These are phyloP conservation scores for Alternaria triticina DNA, from an alignment of 2,329 filamentous ascomycete genomes.

Conservation along the genomic window DNA sequence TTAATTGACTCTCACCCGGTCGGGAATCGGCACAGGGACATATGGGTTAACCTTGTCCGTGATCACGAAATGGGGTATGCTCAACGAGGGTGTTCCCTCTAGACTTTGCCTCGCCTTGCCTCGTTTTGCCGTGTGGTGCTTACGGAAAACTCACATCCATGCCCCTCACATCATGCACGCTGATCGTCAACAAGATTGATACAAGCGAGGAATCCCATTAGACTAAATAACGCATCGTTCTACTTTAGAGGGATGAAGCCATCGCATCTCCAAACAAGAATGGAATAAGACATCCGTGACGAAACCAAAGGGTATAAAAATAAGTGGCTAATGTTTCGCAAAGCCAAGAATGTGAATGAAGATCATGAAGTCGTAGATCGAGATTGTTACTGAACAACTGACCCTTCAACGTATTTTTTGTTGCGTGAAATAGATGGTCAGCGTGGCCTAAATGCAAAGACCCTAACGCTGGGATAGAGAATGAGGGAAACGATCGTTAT, in stretches of 20 bases:
- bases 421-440: not conserved
- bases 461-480: not conserved
- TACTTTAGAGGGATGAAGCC: not conserved
- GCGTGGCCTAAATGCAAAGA: not conserved
- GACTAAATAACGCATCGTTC: not conserved
- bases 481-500: not conserved
- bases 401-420: conserved; percentile 5
- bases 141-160: not conserved
- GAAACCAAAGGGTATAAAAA: conserved; percentile 9
- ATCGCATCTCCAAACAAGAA: not conserved
- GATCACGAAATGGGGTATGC: not conserved
- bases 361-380: conserved; percentile 3
- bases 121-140: not conserved
- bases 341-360: not conserved
- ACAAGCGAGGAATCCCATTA: not conserved
- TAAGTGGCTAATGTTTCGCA: not conserved
- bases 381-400: not conserved
- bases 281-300: not conserved
- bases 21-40: not conserved
- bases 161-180: not conserved
- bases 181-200: not conserved
- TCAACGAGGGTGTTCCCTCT: not conserved
- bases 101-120: not conserved
- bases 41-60: not conserved
- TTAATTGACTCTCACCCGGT: not conserved